A percentile compares a stretch with the other conserved stretches of the same genome.
These are phyloP conservation scores for Fusarium camptoceras DNA, from an alignment of 2,329 filamentous ascomycete genomes.

Conservation along the genomic window DNA sequence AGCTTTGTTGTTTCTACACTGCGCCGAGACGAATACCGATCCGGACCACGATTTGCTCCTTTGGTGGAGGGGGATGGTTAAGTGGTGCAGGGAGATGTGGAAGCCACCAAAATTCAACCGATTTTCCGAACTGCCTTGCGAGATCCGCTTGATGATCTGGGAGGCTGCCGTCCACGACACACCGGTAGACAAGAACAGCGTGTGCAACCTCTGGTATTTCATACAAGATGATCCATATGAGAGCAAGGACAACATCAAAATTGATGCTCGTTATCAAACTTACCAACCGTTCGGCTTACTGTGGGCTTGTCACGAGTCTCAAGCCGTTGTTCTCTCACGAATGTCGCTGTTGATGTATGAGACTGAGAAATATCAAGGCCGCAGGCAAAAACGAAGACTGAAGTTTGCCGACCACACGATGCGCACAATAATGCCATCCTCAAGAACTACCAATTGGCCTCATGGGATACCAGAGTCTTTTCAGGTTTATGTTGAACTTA, in stretches of 20 bases:
- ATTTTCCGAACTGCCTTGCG: neutral
- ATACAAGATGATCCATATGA: neutral
- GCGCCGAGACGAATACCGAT: too few species aligned
- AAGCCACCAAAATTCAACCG: neutral
- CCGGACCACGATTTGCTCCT: neutral
- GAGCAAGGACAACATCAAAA: neutral
- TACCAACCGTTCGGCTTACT: neutral
- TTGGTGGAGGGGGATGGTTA: neutral
- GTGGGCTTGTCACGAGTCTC: neutral
- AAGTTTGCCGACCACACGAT: neutral
- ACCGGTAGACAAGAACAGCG: neutral
- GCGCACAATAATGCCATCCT: neutral
- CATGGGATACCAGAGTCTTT: neutral
- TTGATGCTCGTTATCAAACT: neutral
- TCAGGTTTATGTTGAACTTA: neutral
- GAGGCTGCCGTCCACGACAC: neutral
- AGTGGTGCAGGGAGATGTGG: neutral
- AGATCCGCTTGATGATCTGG: slow-evolving; percentile 18
- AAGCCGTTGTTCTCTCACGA: neutral
- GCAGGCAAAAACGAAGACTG: neutral
- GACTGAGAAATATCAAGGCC: neutral
- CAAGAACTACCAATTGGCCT: neutral
- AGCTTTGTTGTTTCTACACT: neutral
- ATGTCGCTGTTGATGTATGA: neutral
- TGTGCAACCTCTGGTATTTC: neutral